Evolutionary conservation across 495 filamentous ascomycete species (phyloP), one percentile per base, ranked within the genome.

Genomic region (Hypoxylon lenormandii): DNA sequence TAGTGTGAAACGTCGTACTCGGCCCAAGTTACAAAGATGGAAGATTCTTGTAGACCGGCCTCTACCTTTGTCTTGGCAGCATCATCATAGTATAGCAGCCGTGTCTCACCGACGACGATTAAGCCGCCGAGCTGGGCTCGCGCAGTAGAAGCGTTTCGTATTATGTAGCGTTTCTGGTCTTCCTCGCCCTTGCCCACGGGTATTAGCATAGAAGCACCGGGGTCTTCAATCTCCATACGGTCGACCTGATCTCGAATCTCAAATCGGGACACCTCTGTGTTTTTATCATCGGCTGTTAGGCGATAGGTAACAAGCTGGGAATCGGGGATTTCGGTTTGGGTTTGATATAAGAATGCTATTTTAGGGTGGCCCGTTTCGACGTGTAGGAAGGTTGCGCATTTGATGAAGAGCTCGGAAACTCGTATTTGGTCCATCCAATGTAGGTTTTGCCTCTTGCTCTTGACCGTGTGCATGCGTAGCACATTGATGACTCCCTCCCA

Each of bases 401-500:
- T 86, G 43, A 98, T 89, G 72, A 91, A 92, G 40, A 99, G 84
- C 80, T 98, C 96, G 4, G 92, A 86, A 22, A 98, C 89, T 30
- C 94, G 83, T 28, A 91, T 84, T 22, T 89, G 87, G 10, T 89
- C 86, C 70, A 90, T 88, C 58, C 88, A 88, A 3, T 89, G 88
- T 13, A 97, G 74, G 54, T 79, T 81, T 53, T 84, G 81, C 4
- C 73, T 77, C 65, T 72, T 83, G 64, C 79, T 85, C 75, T 88
- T 90, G 51, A 84, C 81, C 0, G 84, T 80, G 5, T 79, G 78
- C 58, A 84, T 74, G 57, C 88, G 84, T 58, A 90, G 75, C 22
- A 97, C 85, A 8, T 89, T 92, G 30, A 98, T 82, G 21, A 97
- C 85, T 2, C 95, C 95, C 77, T 97, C 92, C 79, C 92, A 97